Conservation (phyloP, 768 basidiomycete species). For the Cyclocybe aegerita region DNA sequence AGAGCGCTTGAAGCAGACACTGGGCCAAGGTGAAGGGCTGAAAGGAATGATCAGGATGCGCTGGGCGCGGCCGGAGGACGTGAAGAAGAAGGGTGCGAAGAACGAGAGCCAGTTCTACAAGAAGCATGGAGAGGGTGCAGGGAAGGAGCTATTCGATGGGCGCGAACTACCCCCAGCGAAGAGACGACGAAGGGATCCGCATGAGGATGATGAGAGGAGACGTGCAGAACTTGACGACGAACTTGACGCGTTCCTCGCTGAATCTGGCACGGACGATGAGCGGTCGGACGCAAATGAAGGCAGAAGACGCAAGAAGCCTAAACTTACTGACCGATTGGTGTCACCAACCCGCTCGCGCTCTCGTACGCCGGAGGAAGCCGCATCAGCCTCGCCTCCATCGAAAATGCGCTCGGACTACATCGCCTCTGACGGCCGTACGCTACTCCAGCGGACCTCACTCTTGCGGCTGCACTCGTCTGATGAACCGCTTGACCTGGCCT, state of each 20-base stretch:
- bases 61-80: slow-evolving; percentile 70
- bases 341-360: too few relatives aligned
- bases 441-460: slow-evolving; percentile 55
- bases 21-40: slow-evolving; percentile 69
- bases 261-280: slow-evolving; percentile 34
- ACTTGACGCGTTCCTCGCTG: slow-evolving; percentile 65
- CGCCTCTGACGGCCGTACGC: slow-evolving; percentile 45
- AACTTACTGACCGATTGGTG: too few relatives aligned
- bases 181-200: slow-evolving; percentile 35
- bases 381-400: slow-evolving; percentile 50
- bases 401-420: slow-evolving; percentile 73
- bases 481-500: slow-evolving; percentile 32
- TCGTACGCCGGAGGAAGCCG: not conserved
- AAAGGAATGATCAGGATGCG: slow-evolving; percentile 70
- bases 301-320: not conserved
- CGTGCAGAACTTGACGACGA: slow-evolving; percentile 60
- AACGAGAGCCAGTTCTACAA: slow-evolving; percentile 76
- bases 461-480: slow-evolving; percentile 37
- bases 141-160: slow-evolving; percentile 52
- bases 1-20: slow-evolving; percentile 68
- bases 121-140: slow-evolving; percentile 62
- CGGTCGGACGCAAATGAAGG: slow-evolving; percentile 1
- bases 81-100: slow-evolving; percentile 77
- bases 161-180: slow-evolving; percentile 34
- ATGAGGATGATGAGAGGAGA: slow-evolving; percentile 31